Evolutionary conservation across 345 rosid species (phyloP).

Genomic region (Sonneratia alba): DNA sequence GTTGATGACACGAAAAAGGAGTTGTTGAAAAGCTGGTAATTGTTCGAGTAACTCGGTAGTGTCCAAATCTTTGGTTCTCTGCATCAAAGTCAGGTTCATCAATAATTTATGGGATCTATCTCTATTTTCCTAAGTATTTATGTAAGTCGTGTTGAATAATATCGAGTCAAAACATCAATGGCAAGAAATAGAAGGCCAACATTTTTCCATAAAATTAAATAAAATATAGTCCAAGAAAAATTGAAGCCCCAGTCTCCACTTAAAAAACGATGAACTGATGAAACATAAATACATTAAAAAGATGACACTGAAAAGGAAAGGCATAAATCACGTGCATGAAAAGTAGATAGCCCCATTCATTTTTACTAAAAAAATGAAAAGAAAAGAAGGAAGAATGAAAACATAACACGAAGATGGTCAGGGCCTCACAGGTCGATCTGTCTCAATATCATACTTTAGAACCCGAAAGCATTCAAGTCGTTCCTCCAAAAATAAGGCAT

Average conservation of each 20-base stretch:
- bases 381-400: background rate
- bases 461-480: constrained; percentile 87
- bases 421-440: constrained; percentile 65
- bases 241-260: background rate
- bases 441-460: constrained; percentile 80
- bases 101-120: background rate
- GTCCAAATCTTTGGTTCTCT: constrained; percentile 91
- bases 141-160: background rate
- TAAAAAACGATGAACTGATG: background rate
- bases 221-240: background rate
- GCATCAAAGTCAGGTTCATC: constrained; percentile 11
- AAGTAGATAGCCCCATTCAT: background rate
- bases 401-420: background rate
- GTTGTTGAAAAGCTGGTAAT: constrained; percentile 84
- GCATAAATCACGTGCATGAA: background rate
- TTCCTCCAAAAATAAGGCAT: constrained; percentile 93
- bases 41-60: constrained; percentile 82
- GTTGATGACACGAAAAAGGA: constrained; percentile 83
- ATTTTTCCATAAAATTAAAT: background rate
- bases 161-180: background rate
- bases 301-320: background rate
- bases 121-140: background rate
- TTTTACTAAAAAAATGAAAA: background rate
- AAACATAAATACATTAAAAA: background rate
- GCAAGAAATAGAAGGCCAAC: background rate